Percentiles rank a stretch among this genome's conserved stretches.
These are phyloP conservation scores for Achaetomium macrosporum DNA, from an alignment of 2,329 filamentous ascomycete species.

Conservation along the genomic window DNA sequence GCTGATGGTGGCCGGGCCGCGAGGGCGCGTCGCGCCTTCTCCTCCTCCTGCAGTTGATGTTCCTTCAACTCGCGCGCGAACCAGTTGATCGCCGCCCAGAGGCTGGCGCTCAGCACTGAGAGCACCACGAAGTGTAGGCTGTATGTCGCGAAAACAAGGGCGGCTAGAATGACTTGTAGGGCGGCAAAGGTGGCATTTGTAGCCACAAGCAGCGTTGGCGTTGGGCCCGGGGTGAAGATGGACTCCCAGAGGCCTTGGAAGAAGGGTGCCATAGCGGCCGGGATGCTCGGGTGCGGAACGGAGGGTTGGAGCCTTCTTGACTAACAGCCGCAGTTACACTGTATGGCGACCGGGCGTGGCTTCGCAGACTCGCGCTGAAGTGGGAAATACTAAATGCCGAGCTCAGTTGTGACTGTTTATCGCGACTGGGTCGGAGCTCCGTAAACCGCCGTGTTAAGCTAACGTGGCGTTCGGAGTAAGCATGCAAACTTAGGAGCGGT, in stretches of 20 bases:
- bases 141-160: conserved; percentile 72
- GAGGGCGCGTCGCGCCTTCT: conserved; percentile 33
- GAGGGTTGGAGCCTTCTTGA: background rate
- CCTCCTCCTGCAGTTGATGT: conserved; percentile 42
- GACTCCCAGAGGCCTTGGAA: conserved; percentile 79
- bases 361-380: background rate
- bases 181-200: conserved; percentile 85
- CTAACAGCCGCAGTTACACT: no score
- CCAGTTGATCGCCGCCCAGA: conserved; percentile 98
- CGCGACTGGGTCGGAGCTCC: background rate
- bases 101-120: conserved; percentile 68
- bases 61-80: conserved; percentile 64
- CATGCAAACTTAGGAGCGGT: background rate
- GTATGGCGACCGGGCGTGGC: background rate
- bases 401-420: background rate
- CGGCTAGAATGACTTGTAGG: conserved; percentile 72
- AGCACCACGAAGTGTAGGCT: conserved; percentile 86
- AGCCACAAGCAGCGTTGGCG: conserved; percentile 78
- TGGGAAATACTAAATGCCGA: background rate
- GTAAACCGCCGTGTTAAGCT: no score
- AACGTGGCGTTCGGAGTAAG: background rate
- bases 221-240: conserved; percentile 88
- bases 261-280: conserved; percentile 49
- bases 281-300: background rate
- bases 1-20: conserved; percentile 26